Percentiles rank a stretch among this genome's conserved stretches.
Evolutionary conservation across 1,284 basidiomycete genomes (phyloP).

Genomic region (Sporisorium reilianum): DNA sequence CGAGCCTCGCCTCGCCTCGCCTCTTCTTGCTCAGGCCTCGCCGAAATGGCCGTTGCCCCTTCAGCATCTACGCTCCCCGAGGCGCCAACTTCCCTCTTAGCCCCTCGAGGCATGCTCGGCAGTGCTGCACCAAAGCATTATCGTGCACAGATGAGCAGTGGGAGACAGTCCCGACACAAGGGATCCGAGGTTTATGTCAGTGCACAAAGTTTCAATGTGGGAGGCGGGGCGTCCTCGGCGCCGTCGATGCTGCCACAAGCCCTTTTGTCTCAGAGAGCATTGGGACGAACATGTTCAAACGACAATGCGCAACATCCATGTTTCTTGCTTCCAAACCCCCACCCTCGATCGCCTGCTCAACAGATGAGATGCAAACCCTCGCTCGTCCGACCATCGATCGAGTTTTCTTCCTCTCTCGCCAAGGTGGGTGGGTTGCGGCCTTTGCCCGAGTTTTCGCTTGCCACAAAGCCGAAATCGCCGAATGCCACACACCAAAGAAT

Average conservation of each 20-base stretch:
- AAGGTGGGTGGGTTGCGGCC: not conserved
- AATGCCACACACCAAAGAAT: not conserved
- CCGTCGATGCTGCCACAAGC: not conserved
- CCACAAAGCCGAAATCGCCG: too few relatives aligned
- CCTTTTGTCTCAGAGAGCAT: not conserved
- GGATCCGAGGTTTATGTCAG: not conserved
- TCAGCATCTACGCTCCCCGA: not conserved
- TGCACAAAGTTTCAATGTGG: not conserved
- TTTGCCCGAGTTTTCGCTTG: too few relatives aligned
- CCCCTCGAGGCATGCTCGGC: not conserved
- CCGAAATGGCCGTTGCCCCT: not conserved
- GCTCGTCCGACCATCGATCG: not conserved
- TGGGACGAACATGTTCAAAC: not conserved
- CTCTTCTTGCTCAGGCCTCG: too few relatives aligned
- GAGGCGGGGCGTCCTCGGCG: not conserved
- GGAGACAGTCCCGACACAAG: not conserved
- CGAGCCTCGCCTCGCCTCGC: not conserved
- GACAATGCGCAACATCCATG: not conserved
- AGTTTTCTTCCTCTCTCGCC: not conserved
- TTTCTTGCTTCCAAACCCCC: not conserved
- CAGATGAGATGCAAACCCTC: not conserved
- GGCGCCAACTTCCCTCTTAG: slow-evolving; percentile 1
- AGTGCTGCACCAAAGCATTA: slow-evolving; percentile 4
- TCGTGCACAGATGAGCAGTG: not conserved
- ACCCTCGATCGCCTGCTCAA: not conserved